Evolutionary conservation across 208 protist species (phyloP), one percentile per base, ranked within the genome.

Genomic region (Lotmaria passim): DNA sequence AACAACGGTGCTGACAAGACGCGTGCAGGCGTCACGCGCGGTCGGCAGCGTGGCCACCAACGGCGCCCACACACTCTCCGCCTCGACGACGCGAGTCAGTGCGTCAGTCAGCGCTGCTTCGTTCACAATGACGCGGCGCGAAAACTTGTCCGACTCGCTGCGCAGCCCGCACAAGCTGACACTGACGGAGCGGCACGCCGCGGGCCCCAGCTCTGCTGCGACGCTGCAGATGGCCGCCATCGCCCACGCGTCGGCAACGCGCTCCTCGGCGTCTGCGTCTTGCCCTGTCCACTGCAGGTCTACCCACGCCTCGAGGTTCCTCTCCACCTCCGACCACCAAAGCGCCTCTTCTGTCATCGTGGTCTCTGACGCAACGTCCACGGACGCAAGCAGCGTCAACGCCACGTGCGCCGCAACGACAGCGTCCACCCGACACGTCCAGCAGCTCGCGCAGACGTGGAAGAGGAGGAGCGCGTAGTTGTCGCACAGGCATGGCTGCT

Each of bases 321-420:
- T 14, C 28, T 24, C 12, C 15, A 69, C 61, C 26, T 30, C 11
- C 2, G 36, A 7, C 71, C 62, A 69, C 44, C 55, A 68, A 34
- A 26, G 34, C 12, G 71, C 47, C 30, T 64, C 39, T 3, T 38
- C 41, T 26, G 31, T 39, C 10, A 44, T n/a, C 44, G n/a, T 14
- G 21, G 2, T n/a, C 31, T 53, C 31, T 1, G 19, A 30, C 31
- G 14, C 46, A 4, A 21, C n/a, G 19, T 10, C 28, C 0, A 31
- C 58, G 7, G 71, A 52, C 6, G 56, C 62, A 6, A 76, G 43
- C 14, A 76, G 34, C 3, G 55, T 44, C 2, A 76, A 62, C 21
- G 71, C 30, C 28, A 69, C 71, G 63, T 76, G 71, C 36, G 71
- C 63, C 11, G 71, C 71, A 14, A 76, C 44, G 12, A 57, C 53